These are phyloP conservation scores for Striga asiatica DNA, from an alignment of 257 asterid species.

Conservation along the genomic window DNA sequence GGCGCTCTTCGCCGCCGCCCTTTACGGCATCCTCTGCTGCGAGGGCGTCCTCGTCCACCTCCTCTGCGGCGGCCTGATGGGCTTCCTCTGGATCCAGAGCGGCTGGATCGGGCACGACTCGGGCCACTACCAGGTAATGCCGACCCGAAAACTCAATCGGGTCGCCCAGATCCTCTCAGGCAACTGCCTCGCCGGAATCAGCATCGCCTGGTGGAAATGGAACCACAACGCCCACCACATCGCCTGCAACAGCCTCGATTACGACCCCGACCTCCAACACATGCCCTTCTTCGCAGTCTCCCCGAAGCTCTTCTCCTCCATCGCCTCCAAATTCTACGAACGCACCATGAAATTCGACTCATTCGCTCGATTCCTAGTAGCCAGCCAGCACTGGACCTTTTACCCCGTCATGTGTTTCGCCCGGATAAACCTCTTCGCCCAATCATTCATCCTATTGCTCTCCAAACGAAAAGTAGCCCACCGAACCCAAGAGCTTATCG, in stretches of 20 bases:
- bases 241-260: conserved; percentile 14
- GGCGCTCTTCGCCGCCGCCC: conserved; percentile 28
- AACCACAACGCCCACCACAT: conserved; percentile 89
- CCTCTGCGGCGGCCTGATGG: conserved; percentile 58
- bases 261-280: conserved; percentile 85
- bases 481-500: conserved; percentile 44
- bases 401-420: conserved; percentile 84
- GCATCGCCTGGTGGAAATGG: conserved; percentile 91
- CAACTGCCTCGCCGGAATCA: conserved; percentile 68
- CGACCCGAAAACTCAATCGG: conserved; percentile 28
- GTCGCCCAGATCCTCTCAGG: conserved; percentile 53
- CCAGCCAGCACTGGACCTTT: conserved; percentile 70
- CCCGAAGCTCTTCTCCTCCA: conserved; percentile 47
- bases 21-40: conserved; percentile 57
- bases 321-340: conserved; percentile 49
- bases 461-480: conserved; percentile 43
- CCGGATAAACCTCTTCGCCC: conserved; percentile 61
- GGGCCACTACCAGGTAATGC: conserved; percentile 66
- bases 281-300: conserved; percentile 73
- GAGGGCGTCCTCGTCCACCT: conserved; percentile 38
- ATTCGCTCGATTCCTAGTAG: conserved; percentile 44
- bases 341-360: conserved; percentile 45
- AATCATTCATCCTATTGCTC: conserved; percentile 39
- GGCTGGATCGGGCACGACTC: conserved; percentile 97
- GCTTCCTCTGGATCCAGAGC: conserved; percentile 81